A percentile compares a stretch with the other conserved stretches of the same genome.
Conservation (phyloP, 345 rosid species). For the Rhodamnia rubescens region DNA sequence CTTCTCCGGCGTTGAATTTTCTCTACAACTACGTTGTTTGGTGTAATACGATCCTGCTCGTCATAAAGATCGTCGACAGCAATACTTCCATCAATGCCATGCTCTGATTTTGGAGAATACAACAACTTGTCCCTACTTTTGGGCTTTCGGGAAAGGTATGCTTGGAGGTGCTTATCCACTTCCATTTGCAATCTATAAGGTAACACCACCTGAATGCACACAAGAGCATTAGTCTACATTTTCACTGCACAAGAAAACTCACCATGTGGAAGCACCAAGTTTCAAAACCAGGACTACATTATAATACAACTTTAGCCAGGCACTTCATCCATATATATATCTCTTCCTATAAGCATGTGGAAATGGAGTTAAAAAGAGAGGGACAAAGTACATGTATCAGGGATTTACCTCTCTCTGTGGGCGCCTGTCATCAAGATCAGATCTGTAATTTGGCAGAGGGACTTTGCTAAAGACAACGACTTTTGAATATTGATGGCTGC, state of each 20-base stretch:
- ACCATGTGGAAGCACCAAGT: background rate
- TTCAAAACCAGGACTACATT: background rate
- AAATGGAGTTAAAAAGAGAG: background rate
- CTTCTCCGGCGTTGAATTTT: constrained; percentile 56
- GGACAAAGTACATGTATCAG: background rate
- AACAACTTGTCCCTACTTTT: constrained; percentile 9
- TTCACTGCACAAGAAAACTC: background rate
- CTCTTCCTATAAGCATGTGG: background rate
- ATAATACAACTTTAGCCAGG: background rate
- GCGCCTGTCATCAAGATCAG: constrained; percentile 88
- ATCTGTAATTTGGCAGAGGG: constrained; percentile 88
- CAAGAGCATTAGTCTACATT: constrained; percentile 4
- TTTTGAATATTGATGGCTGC: constrained; percentile 78
- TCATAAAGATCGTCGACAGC: constrained; percentile 14
- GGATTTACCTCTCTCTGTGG: constrained; percentile 88
- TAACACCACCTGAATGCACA: constrained; percentile 45
- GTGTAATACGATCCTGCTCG: constrained; percentile 25
- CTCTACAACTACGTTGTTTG: constrained; percentile 44
- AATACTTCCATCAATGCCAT: constrained; percentile 19
- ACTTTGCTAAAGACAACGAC: constrained; percentile 68
- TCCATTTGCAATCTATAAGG: constrained; percentile 74
- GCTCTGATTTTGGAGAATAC: constrained; percentile 9
- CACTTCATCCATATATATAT: background rate
- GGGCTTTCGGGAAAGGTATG: constrained; percentile 50
- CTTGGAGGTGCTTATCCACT: constrained; percentile 51